These are phyloP conservation scores for Gracilaria gracilis DNA, from an alignment of 23 red algal genomes.

Conservation along the genomic window DNA sequence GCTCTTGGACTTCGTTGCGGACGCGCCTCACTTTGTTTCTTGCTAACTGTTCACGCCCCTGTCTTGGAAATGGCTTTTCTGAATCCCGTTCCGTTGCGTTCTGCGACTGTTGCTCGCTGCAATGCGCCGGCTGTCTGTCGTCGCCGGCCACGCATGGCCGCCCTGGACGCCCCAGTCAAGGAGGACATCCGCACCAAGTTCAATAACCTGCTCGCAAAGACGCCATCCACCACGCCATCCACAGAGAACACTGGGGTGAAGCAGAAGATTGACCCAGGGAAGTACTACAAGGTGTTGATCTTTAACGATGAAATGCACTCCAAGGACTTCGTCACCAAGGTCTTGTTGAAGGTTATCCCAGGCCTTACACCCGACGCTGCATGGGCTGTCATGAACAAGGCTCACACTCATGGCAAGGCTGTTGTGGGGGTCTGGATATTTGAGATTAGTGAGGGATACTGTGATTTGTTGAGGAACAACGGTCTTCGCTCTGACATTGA, in stretches of 20 bases:
- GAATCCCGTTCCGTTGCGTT: slow-evolving; percentile 5
- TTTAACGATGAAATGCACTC: slow-evolving; percentile 86
- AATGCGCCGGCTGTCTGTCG: background rate
- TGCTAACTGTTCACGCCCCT: too few relatives aligned
- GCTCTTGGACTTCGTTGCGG: too few relatives aligned
- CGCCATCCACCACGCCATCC: slow-evolving; percentile 32
- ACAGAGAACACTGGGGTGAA: slow-evolving; percentile 52
- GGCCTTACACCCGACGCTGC: slow-evolving; percentile 73
- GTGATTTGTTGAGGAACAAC: slow-evolving; percentile 82
- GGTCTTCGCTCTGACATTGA: slow-evolving; percentile 88
- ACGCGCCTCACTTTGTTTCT: too few relatives aligned
- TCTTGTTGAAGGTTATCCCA: slow-evolving; percentile 81
- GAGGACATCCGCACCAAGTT: slow-evolving; percentile 54
- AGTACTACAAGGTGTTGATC: slow-evolving; percentile 80
- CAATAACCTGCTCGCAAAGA: slow-evolving; percentile 49
- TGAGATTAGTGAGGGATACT: slow-evolving; percentile 88
- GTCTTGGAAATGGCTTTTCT: slow-evolving; percentile 38
- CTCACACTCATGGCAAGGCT: slow-evolving; percentile 83
- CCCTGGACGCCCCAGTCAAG: slow-evolving; percentile 63
- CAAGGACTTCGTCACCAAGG: slow-evolving; percentile 75
- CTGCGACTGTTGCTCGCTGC: background rate
- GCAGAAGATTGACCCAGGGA: slow-evolving; percentile 81
- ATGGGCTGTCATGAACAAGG: slow-evolving; percentile 78
- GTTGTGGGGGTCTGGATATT: slow-evolving; percentile 91
- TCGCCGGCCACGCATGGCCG: slow-evolving; percentile 63